Percentiles rank a stretch among this genome's conserved stretches.
These are phyloP conservation scores for Aspergillus aculeatus DNA, from an alignment of 2,329 filamentous ascomycete species.

Conservation along the genomic window DNA sequence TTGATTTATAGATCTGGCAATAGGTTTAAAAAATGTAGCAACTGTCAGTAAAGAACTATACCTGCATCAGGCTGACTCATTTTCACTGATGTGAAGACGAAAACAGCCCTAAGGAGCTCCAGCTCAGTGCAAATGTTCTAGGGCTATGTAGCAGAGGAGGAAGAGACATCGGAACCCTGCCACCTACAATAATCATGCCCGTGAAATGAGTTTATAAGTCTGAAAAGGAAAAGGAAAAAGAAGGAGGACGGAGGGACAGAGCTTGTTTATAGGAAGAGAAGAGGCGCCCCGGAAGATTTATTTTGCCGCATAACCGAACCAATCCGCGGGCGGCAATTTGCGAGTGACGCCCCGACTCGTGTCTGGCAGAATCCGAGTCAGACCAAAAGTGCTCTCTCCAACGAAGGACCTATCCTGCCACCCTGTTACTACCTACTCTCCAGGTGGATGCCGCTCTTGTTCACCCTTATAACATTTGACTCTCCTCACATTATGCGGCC, in stretches of 20 bases:
- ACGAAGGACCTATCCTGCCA: conserved; percentile 24
- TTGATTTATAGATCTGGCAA: too few relatives aligned
- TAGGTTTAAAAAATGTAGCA: conserved; percentile 50
- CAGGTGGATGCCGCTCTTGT: conserved; percentile 10
- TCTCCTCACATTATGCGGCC: conserved; percentile 57
- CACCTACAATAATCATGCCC: conserved; percentile 68
- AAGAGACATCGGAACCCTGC: conserved; percentile 46
- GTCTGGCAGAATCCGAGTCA: conserved; percentile 33
- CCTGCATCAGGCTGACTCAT: conserved; percentile 50
- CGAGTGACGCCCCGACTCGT: conserved; percentile 30
- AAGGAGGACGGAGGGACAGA: conserved; percentile 15
- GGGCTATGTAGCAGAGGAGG: conserved; percentile 63
- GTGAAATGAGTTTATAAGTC: conserved; percentile 51
- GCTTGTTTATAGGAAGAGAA: conserved; percentile 20
- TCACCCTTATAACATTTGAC: conserved; percentile 17
- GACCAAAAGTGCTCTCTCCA: conserved; percentile 29
- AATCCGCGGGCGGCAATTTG: conserved; percentile 43
- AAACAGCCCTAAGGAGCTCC: conserved; percentile 57
- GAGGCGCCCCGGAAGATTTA: conserved; percentile 26
- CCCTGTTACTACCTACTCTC: conserved; percentile 16
- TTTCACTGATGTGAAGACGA: conserved; percentile 14
- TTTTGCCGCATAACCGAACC: conserved; percentile 35
- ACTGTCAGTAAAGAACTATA: conserved; percentile 66
- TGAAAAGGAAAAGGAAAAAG: conserved; percentile 33
- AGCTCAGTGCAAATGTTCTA: conserved; percentile 64